A percentile compares a stretch with the other conserved stretches of the same genome.
These are phyloP conservation scores for Linnemannia exigua DNA, from an alignment of 192 early-diverging fungal genomes.

Conservation along the genomic window DNA sequence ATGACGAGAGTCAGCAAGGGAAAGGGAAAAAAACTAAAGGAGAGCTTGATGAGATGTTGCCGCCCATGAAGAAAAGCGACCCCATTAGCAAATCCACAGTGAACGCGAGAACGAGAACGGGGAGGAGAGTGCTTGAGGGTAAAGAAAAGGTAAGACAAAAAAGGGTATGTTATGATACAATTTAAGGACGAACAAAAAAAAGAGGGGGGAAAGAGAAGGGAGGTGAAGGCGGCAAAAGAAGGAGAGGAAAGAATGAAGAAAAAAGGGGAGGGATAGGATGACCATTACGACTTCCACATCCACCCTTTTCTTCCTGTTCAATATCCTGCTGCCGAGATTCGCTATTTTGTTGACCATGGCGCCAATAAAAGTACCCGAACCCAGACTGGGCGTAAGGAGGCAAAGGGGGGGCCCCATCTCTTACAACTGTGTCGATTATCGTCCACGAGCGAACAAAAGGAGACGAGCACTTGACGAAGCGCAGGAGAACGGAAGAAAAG, in stretches of 20 bases:
- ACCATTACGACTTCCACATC: not conserved
- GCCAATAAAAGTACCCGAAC: too few relatives aligned
- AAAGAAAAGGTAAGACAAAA: not conserved
- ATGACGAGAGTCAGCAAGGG: not conserved
- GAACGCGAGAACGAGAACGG: too few relatives aligned
- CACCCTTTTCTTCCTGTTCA: not conserved
- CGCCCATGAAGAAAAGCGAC: not conserved
- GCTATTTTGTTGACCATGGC: not conserved
- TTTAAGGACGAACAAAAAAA: not conserved
- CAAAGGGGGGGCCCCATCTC: not conserved
- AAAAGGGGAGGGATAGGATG: not conserved
- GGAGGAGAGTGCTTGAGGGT: too few relatives aligned
- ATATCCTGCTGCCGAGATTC: slow-evolving; percentile 1
- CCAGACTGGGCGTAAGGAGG: too few relatives aligned
- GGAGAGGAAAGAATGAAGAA: not conserved
- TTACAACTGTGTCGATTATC: slow-evolving; percentile 5
- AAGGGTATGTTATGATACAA: not conserved
- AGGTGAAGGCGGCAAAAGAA: not conserved
- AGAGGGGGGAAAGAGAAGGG: not conserved
- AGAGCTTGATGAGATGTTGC: too few relatives aligned
- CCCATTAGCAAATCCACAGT: too few relatives aligned
- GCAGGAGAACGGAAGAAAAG: not conserved
- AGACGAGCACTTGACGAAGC: not conserved
- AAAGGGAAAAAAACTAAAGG: not conserved
- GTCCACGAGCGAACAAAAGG: not conserved